phyloP scores from a whole-genome alignment of 345 rosid species.

The Acer yangbiense region DNA sequence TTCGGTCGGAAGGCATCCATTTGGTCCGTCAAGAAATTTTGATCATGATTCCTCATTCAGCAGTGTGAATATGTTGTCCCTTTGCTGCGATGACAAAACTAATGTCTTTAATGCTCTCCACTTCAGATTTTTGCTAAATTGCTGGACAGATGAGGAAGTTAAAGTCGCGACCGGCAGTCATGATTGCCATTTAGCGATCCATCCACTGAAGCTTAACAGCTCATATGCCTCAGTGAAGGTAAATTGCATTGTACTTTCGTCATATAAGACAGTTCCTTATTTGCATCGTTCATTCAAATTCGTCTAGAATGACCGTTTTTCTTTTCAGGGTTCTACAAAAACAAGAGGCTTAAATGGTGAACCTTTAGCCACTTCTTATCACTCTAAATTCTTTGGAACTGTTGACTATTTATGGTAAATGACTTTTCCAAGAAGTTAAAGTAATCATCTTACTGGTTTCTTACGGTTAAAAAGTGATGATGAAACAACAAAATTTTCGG shows the following conservation, averaged over 20 bases:
- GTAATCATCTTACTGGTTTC: neutral
- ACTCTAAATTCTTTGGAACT: constrained; percentile 79
- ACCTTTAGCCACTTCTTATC: constrained; percentile 86
- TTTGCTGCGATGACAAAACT: neutral
- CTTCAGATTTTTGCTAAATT: constrained; percentile 43
- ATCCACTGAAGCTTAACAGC: constrained; percentile 69
- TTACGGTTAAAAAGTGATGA: neutral
- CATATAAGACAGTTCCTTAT: neutral
- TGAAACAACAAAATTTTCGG: neutral
- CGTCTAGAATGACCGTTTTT: neutral
- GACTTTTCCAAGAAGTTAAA: neutral
- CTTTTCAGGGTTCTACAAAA: constrained; percentile 55
- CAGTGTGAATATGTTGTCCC: neutral
- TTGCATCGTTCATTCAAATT: constrained; percentile 10
- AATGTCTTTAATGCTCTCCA: constrained; percentile 5
- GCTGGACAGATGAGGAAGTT: constrained; percentile 66
- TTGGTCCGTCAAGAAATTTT: neutral
- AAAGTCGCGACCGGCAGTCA: constrained; percentile 55
- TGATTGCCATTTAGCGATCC: constrained; percentile 44
- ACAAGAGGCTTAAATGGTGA: constrained; percentile 60
- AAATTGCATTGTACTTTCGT: constrained; percentile 5
- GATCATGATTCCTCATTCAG: neutral
- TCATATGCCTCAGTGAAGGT: constrained; percentile 70
- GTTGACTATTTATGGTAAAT: constrained; percentile 89
- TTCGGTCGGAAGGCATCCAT: neutral